Evolutionary conservation across 2,329 filamentous ascomycete species (phyloP).

Genomic region (Alternaria sp.): DNA sequence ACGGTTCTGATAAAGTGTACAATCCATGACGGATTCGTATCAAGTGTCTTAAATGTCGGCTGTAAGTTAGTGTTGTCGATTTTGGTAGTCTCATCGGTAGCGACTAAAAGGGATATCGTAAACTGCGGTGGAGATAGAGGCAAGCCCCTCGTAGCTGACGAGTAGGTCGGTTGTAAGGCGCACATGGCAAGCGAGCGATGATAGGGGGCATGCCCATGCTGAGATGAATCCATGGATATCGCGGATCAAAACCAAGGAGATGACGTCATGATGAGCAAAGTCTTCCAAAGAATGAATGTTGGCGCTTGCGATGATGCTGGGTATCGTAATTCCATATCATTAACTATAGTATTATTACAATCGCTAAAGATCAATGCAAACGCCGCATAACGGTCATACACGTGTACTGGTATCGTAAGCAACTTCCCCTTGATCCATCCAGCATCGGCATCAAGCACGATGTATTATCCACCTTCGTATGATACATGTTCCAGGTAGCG

Average conservation of each 20-base stretch:
- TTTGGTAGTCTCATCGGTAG: not conserved
- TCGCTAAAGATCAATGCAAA: conserved; percentile 12
- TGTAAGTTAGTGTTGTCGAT: not conserved
- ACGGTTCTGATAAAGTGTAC: no score
- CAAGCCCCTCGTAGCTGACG: no score
- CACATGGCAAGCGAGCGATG: not conserved
- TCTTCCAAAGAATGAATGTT: not conserved
- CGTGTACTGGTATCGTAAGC: conserved; percentile 8
- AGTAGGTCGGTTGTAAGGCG: not conserved
- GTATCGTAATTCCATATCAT: conserved; percentile 1
- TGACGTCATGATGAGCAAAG: not conserved
- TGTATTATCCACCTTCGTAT: conserved; percentile 7
- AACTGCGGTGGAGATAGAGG: no score
- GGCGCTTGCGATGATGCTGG: not conserved
- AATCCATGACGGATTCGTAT: no score
- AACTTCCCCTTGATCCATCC: not conserved
- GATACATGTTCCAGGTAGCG: not conserved
- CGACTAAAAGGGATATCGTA: no score
- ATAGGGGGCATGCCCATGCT: not conserved
- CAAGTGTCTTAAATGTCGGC: no score
- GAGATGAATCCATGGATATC: no score
- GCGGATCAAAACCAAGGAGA: not conserved
- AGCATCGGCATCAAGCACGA: conserved; percentile 11
- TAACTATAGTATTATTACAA: conserved; percentile 12
- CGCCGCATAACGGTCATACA: not conserved